A percentile compares a stretch with the other conserved stretches of the same genome.
These are phyloP conservation scores for Tarenaya hassleriana DNA, from an alignment of 345 rosid species.

Conservation along the genomic window DNA sequence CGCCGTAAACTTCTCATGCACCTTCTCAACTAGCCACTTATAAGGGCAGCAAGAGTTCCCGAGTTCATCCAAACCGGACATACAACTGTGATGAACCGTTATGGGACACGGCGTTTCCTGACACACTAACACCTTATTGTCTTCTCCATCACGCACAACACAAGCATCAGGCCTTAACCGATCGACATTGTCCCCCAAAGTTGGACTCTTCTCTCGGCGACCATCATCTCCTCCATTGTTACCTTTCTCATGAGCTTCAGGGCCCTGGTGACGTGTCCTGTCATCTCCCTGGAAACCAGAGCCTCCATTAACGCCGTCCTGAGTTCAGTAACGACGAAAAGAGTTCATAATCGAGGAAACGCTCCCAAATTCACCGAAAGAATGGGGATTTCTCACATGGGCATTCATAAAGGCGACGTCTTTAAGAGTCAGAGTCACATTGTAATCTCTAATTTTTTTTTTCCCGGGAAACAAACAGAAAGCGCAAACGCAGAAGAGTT, in stretches of 20 bases:
- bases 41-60: slow-evolving; percentile 61
- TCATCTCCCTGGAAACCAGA: not conserved
- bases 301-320: slow-evolving; percentile 22
- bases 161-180: slow-evolving; percentile 27
- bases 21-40: slow-evolving; percentile 28
- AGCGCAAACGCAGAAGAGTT: no score
- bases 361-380: not conserved
- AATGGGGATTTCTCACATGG: not conserved
- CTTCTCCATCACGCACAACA: slow-evolving; percentile 29
- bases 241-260: slow-evolving; percentile 14
- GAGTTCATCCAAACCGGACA: slow-evolving; percentile 30
- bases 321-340: no score
- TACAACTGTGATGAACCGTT: slow-evolving; percentile 40
- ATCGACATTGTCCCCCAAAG: slow-evolving; percentile 6
- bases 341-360: not conserved
- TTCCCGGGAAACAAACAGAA: no score
- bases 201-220: not conserved
- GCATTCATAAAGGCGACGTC: not conserved
- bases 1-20: slow-evolving; percentile 31
- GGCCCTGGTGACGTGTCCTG: slow-evolving; percentile 1
- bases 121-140: slow-evolving; percentile 36
- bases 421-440: not conserved
- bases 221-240: not conserved
- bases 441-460: not conserved
- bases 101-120: slow-evolving; percentile 35